A percentile compares a stretch with the other conserved stretches of the same genome.
These are phyloP conservation scores for Whalleya microplaca DNA, from an alignment of 2,329 filamentous ascomycete genomes.

Conservation along the genomic window DNA sequence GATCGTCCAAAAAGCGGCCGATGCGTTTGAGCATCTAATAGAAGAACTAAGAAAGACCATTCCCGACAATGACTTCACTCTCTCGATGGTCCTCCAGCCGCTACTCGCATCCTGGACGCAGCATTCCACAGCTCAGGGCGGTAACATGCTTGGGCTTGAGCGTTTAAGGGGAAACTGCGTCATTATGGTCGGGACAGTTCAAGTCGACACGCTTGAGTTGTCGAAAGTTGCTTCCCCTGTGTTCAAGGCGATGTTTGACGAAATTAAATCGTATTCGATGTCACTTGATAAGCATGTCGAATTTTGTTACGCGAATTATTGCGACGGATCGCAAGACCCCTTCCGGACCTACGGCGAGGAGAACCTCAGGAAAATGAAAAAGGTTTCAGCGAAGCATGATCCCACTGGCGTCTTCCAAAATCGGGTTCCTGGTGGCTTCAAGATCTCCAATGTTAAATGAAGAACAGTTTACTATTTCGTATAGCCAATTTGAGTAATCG, in stretches of 20 bases:
- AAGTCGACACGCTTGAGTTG: constrained; percentile 15
- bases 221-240: constrained; percentile 1
- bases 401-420: no score
- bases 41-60: constrained; percentile 14
- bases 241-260: constrained; percentile 8
- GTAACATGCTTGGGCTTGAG: constrained; percentile 24
- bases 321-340: no score
- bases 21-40: constrained; percentile 10
- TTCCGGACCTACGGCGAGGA: no score
- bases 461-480: no score
- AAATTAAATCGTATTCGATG: constrained; percentile 12
- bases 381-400: no score
- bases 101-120: constrained; percentile 12
- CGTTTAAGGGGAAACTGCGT: constrained; percentile 12
- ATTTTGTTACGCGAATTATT: no score
- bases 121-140: constrained; percentile 11
- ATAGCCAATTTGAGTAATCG: no score
- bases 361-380: no score
- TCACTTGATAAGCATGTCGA: constrained; percentile 3
- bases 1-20: constrained; percentile 15
- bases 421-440: no score
- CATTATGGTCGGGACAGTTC: constrained; percentile 5
- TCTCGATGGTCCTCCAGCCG: constrained; percentile 19
- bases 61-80: constrained; percentile 15
- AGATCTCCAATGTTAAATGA: no score